A percentile compares a stretch with the other conserved stretches of the same genome.
Conservation (phyloP, 495 filamentous ascomycete species). For the Amorphotheca resinae region DNA sequence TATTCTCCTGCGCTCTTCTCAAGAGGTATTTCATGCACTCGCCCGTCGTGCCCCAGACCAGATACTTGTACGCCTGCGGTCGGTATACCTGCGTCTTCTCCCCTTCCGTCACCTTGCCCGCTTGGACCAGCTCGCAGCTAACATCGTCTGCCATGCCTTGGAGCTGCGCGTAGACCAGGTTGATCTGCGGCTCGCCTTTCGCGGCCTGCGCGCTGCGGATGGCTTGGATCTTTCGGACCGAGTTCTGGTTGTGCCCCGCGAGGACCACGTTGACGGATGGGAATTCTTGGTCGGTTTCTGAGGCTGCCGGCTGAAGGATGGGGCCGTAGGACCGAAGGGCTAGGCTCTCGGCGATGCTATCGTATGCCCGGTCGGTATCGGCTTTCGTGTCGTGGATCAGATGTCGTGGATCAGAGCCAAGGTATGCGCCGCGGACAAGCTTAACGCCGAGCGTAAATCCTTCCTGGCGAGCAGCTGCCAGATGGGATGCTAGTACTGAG, state of each 20-base stretch:
- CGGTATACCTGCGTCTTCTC: constrained; percentile 27
- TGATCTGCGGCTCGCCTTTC: constrained; percentile 32
- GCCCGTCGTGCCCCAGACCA: constrained; percentile 81
- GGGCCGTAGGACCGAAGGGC: constrained; percentile 33
- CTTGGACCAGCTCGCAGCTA: constrained; percentile 63
- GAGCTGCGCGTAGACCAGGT: constrained; percentile 77
- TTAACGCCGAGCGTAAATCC: constrained; percentile 79
- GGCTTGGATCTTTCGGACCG: constrained; percentile 56
- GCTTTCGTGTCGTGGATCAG: constrained; percentile 71
- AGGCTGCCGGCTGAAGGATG: constrained; percentile 31
- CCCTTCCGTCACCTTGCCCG: constrained; percentile 21
- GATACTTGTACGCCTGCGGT: constrained; percentile 70
- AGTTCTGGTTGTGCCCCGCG: constrained; percentile 84
- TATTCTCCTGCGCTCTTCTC: constrained; percentile 80
- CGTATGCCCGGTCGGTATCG: constrained; percentile 61
- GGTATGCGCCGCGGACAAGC: constrained; percentile 84
- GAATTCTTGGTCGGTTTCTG: constrained; percentile 26
- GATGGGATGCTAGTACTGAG: constrained; percentile 48
- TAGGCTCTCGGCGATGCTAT: constrained; percentile 45
- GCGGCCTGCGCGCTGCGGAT: constrained; percentile 39
- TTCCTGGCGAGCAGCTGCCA: constrained; percentile 50
- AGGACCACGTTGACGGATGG: constrained; percentile 61
- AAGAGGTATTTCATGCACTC: constrained; percentile 93
- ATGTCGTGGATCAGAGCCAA: constrained; percentile 65
- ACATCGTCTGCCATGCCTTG: constrained; percentile 98